phyloP scores from a whole-genome alignment of 2,329 filamentous ascomycete genomes.

The Trichophyton benhamiae region DNA sequence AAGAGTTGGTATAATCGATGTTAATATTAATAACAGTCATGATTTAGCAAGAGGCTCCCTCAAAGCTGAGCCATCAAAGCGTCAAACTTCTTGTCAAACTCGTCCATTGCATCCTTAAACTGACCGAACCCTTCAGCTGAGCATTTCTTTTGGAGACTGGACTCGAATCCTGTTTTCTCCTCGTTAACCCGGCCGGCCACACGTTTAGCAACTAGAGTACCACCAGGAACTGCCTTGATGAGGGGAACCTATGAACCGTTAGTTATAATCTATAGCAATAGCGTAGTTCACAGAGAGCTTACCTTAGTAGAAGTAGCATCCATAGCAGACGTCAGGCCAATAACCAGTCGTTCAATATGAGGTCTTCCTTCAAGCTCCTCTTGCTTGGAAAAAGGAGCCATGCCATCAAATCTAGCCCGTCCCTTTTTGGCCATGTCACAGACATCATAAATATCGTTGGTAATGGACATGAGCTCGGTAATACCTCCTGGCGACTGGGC shows the following conservation, averaged over 20 bases:
- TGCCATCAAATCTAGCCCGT: neutral
- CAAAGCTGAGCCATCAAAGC: neutral
- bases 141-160: neutral
- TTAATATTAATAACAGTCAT: neutral
- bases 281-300: neutral
- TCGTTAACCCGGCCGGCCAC: neutral
- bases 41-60: neutral
- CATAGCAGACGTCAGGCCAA: neutral
- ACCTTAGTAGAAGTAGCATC: neutral
- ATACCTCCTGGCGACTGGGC: neutral
- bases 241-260: neutral
- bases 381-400: neutral
- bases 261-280: neutral
- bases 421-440: neutral
- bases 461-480: neutral
- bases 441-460: neutral
- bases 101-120: neutral
- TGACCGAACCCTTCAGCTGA: neutral
- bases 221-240: neutral
- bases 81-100: neutral
- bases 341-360: neutral
- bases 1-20: neutral
- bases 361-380: neutral
- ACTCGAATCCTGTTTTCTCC: neutral
- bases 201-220: neutral